Conservation (phyloP, 768 basidiomycete species). For the Crassisporium funariophilum region DNA sequence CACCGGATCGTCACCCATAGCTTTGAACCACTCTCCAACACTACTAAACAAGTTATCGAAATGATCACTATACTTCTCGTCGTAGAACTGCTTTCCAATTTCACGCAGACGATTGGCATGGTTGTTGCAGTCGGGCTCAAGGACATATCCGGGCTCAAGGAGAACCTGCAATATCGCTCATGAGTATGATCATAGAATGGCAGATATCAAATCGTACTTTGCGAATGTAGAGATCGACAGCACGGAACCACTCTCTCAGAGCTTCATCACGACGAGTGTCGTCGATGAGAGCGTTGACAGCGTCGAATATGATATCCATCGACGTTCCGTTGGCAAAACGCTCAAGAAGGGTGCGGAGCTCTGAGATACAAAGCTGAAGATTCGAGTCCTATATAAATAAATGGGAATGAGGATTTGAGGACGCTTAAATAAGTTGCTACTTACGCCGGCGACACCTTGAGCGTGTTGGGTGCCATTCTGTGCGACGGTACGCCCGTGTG, state of each 20-base stretch:
- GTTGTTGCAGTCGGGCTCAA: constrained; percentile 73
- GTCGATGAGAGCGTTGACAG: constrained; percentile 69
- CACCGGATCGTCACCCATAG: constrained; percentile 81
- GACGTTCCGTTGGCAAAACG: constrained; percentile 82
- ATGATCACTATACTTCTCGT: constrained; percentile 62
- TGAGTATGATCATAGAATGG: neutral
- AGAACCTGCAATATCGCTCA: constrained; percentile 46
- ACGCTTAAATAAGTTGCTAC: constrained; percentile 9
- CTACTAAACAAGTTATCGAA: constrained; percentile 80
- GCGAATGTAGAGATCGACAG: constrained; percentile 63
- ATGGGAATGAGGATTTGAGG: neutral
- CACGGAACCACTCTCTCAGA: constrained; percentile 72
- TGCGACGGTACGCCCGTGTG: constrained; percentile 42
- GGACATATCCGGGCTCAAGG: constrained; percentile 81
- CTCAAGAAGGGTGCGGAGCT: constrained; percentile 83
- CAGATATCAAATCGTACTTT: constrained; percentile 53
- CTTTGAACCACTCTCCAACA: constrained; percentile 75
- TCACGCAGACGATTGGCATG: constrained; percentile 70
- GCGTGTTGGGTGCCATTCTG: constrained; percentile 22
- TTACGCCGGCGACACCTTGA: constrained; percentile 27
- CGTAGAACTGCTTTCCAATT: constrained; percentile 76
- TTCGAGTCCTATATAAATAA: constrained; percentile 44
- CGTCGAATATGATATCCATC: constrained; percentile 67
- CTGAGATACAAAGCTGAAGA: constrained; percentile 55
- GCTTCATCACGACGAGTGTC: constrained; percentile 77